Evolutionary conservation across 345 rosid genomes (phyloP), one percentile per base, ranked within the genome.

Genomic region (Microthlaspi erraticum): DNA sequence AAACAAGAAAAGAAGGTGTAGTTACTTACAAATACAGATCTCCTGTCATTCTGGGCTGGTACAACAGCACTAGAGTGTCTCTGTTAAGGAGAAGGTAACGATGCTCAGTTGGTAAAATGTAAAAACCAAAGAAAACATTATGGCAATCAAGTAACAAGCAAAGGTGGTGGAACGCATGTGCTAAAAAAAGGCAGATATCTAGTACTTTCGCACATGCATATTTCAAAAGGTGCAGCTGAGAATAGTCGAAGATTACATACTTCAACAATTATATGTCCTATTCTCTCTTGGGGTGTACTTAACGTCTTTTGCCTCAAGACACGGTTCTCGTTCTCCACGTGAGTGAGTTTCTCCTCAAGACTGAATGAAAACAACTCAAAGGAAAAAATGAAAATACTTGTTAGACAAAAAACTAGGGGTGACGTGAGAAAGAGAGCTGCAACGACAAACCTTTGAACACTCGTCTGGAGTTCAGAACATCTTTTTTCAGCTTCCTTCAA

Each of bases 311-410:
- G 95, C 71, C 90, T 81, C 73, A 93, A 78, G 55, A 88, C 88
- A 64, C 77, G 94, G 81, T 91, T 93, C 80, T 93, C 99, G 69
- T 88, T 86, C 75, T 93, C 99, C 57, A 86, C 13, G 70, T 74
- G 85, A 34, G 90, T 79, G 59, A 91, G 86, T 81, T 86, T 93
- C 75, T 83, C 83, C 80, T 83, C 92, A 44, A 91, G 88, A 66
- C 97, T 91, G 73, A 71, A 60, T 52, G 42, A 13, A 67, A 36
- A 59, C 19, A 50, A 56, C 7, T 49, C 49, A 50, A 64, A 37
- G 17, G 17, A 23, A 43, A 23, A 10, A 26, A 43, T 23, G n/a
- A 54, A 51, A 11, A 34, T 17, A 31, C 38, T 18, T 29, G 43
- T 55, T 20, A 32, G 52, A 60, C 18, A 52, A 36, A 52, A 49